Percentiles rank a stretch among this genome's conserved stretches.
These are phyloP conservation scores for Chrysopogon serrulatus DNA, from an alignment of 176 grass and related monocot genomes.

Conservation along the genomic window DNA sequence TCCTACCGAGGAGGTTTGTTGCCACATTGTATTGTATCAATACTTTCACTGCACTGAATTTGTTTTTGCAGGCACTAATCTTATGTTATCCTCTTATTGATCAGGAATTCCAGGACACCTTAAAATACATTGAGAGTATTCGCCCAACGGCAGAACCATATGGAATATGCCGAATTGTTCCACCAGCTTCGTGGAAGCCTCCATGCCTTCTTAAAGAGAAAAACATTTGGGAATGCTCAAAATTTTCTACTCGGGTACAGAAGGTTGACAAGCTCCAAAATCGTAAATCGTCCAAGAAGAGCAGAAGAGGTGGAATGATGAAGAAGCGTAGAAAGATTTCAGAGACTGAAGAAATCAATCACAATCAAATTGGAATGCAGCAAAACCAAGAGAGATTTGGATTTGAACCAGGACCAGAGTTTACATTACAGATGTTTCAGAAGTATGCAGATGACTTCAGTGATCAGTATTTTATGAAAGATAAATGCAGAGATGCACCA, in stretches of 20 bases:
- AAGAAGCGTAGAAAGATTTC: slow-evolving; percentile 71
- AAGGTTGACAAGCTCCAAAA: slow-evolving; percentile 94
- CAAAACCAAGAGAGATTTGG: slow-evolving; percentile 75
- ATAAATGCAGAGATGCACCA: slow-evolving; percentile 32
- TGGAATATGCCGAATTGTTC: slow-evolving; percentile 96
- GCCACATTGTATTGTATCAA: background rate
- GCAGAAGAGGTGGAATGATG: slow-evolving; percentile 47
- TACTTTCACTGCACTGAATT: background rate
- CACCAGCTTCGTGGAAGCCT: slow-evolving; percentile 84
- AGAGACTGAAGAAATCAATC: slow-evolving; percentile 34
- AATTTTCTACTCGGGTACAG: slow-evolving; percentile 76
- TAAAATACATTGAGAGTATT: slow-evolving; percentile 88
- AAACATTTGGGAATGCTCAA: slow-evolving; percentile 66
- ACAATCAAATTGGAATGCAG: slow-evolving; percentile 29
- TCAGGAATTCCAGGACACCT: slow-evolving; percentile 84
- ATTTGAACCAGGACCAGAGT: slow-evolving; percentile 86
- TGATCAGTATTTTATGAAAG: slow-evolving; percentile 63
- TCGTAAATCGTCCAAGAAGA: slow-evolving; percentile 60
- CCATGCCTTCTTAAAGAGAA: slow-evolving; percentile 80
- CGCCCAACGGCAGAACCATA: slow-evolving; percentile 61
- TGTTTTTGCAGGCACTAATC: background rate
- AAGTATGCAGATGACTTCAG: slow-evolving; percentile 90
- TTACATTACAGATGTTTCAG: slow-evolving; percentile 73
- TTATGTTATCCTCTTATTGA: slow-evolving; percentile 20
- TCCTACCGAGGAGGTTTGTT: slow-evolving; percentile 86